Evolutionary conservation across 805 yeast species (phyloP).

Genomic region (Maudiozyma saulgeensis): DNA sequence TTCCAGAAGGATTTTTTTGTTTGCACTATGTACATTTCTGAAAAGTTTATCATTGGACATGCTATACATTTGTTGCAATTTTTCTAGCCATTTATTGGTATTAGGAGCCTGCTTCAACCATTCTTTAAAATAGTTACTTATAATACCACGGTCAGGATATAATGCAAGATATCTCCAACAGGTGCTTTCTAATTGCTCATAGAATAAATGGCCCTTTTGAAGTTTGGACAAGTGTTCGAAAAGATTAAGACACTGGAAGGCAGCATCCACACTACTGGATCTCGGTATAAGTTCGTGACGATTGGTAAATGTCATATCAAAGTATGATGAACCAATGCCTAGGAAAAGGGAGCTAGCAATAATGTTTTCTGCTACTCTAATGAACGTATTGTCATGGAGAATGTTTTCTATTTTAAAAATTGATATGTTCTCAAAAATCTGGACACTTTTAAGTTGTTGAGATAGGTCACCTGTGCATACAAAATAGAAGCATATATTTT

Average conservation of each 20-base stretch:
- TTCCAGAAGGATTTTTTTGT: constrained; percentile 34
- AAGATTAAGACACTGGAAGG: constrained; percentile 43
- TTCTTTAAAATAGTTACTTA: constrained; percentile 39
- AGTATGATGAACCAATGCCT: constrained; percentile 15
- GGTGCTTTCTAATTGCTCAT: constrained; percentile 38
- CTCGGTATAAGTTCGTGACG: constrained; percentile 36
- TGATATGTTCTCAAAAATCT: constrained; percentile 20
- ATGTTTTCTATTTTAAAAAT: constrained; percentile 18
- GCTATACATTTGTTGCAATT: constrained; percentile 42
- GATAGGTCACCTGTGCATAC: constrained; percentile 29
- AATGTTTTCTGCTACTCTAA: constrained; percentile 15
- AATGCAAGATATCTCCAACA: constrained; percentile 53
- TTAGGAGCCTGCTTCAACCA: constrained; percentile 51
- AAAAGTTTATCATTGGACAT: constrained; percentile 36
- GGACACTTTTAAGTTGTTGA: constrained; percentile 16
- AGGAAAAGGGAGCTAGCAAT: constrained; percentile 10
- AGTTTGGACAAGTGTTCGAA: constrained; percentile 50
- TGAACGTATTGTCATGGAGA: constrained; percentile 25
- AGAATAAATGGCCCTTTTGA: constrained; percentile 38
- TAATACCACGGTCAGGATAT: constrained; percentile 34
- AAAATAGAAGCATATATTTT: constrained; percentile 30
- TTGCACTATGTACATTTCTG: constrained; percentile 33
- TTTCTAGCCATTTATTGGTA: constrained; percentile 46
- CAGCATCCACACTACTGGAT: constrained; percentile 34
- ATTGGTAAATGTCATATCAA: constrained; percentile 21